Percentiles rank a stretch among this genome's conserved stretches.
Evolutionary conservation across 1,139 yeast genomes (phyloP).

Genomic region (Taphrina confusa): DNA sequence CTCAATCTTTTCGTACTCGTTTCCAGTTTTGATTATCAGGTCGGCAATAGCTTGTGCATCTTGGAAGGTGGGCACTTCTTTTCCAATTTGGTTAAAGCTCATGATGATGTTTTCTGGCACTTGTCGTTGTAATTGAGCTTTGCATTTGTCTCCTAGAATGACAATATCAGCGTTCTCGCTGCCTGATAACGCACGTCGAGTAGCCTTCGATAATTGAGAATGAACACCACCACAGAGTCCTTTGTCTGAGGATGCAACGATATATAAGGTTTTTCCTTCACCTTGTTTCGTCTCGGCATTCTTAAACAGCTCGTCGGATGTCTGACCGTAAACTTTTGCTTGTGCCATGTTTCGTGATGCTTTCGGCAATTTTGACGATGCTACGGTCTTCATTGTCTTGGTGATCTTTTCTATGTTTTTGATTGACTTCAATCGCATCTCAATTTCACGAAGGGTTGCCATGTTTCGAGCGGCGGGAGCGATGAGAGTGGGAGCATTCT

Average conservation of each 20-base stretch:
- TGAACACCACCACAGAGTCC: slow-evolving; percentile 99
- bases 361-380: slow-evolving; percentile 92
- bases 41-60: slow-evolving; percentile 90
- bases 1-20: slow-evolving; percentile 71
- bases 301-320: slow-evolving; percentile 75
- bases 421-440: slow-evolving; percentile 94
- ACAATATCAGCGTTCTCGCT: slow-evolving; percentile 75
- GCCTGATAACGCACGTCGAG: slow-evolving; percentile 56
- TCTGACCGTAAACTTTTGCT: slow-evolving; percentile 79
- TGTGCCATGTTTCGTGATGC: slow-evolving; percentile 95
- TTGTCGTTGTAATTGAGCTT: slow-evolving; percentile 83
- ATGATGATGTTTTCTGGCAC: slow-evolving; percentile 68
- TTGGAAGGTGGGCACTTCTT: slow-evolving; percentile 89
- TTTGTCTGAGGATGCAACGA: slow-evolving; percentile 93
- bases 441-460: slow-evolving; percentile 98
- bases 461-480: slow-evolving; percentile 35
- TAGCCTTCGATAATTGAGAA: slow-evolving; percentile 86
- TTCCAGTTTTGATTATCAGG: slow-evolving; percentile 64
- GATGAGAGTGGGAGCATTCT: slow-evolving; percentile 16
- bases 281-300: slow-evolving; percentile 72
- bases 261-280: slow-evolving; percentile 64
- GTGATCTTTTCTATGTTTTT: slow-evolving; percentile 99
- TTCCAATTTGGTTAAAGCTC: slow-evolving; percentile 87
- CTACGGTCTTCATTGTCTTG: slow-evolving; percentile 99
- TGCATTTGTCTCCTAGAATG: slow-evolving; percentile 91